phyloP scores from a whole-genome alignment of 768 basidiomycete genomes.

The Suillus weaverae region DNA sequence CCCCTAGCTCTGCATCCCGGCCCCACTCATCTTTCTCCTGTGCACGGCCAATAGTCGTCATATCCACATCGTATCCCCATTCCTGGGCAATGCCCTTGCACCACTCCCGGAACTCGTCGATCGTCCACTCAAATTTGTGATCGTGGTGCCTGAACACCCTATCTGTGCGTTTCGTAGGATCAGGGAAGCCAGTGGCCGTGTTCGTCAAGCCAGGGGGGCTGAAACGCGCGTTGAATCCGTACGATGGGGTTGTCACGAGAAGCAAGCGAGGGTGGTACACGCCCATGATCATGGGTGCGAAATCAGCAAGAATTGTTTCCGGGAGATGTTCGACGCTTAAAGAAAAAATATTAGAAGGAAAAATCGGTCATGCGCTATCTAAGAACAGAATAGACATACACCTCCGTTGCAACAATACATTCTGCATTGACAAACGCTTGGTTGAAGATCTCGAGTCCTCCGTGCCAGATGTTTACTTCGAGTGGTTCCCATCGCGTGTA shows the following conservation, averaged over 20 bases:
- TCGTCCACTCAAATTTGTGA: constrained; percentile 90
- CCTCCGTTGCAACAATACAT: constrained; percentile 78
- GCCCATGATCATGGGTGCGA: constrained; percentile 74
- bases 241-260: constrained; percentile 84
- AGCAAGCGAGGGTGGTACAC: constrained; percentile 73
- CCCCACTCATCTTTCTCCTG: constrained; percentile 68
- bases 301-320: constrained; percentile 53
- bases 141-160: constrained; percentile 80
- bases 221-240: constrained; percentile 79
- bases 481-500: constrained; percentile 69
- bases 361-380: neutral
- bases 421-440: constrained; percentile 61
- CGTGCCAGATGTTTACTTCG: constrained; percentile 68
- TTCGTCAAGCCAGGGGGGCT: constrained; percentile 49
- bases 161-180: constrained; percentile 74
- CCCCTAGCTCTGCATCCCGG: constrained; percentile 62
- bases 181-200: constrained; percentile 50
- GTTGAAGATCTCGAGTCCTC: constrained; percentile 69
- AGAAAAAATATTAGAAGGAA: neutral
- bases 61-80: constrained; percentile 73
- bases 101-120: constrained; percentile 67
- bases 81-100: constrained; percentile 53
- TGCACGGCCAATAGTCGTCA: constrained; percentile 59
- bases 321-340: constrained; percentile 79
- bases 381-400: constrained; percentile 49